Conservation (phyloP, 1,139 yeast genomes). For the Nematodospora anomalae region DNA sequence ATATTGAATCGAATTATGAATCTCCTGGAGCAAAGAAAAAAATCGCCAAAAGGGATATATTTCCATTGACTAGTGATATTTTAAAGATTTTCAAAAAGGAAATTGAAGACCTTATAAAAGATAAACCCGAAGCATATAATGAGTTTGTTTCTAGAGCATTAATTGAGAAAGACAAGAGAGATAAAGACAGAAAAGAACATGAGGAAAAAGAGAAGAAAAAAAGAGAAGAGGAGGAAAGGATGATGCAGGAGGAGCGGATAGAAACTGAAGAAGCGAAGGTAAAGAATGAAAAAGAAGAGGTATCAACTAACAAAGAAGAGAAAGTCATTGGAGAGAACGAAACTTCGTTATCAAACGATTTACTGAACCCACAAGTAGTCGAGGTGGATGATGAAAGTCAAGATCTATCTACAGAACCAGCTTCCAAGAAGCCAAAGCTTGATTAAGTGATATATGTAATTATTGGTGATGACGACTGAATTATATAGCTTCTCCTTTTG, state of each 20-base stretch:
- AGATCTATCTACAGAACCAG: neutral
- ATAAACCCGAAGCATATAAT: slow-evolving; percentile 33
- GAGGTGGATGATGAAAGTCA: neutral
- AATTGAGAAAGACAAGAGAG: slow-evolving; percentile 1
- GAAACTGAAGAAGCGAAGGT: neutral
- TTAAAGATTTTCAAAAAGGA: slow-evolving; percentile 29
- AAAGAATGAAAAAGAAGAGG: neutral
- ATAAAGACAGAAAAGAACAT: slow-evolving; percentile 2
- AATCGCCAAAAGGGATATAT: slow-evolving; percentile 46
- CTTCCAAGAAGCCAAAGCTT: slow-evolving; percentile 1
- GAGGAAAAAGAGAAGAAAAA: slow-evolving; percentile 1
- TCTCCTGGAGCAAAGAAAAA: slow-evolving; percentile 40
- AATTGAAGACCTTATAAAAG: slow-evolving; percentile 32
- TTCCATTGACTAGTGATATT: slow-evolving; percentile 42
- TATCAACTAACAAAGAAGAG: neutral
- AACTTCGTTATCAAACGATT: neutral
- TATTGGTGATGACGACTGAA: neutral
- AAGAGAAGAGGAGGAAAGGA: neutral
- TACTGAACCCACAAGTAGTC: neutral
- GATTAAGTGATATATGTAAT: neutral
- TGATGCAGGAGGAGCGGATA: neutral
- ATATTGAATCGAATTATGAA: slow-evolving; percentile 15
- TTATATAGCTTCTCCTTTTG: slow-evolving; percentile 16
- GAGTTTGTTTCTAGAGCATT: slow-evolving; percentile 22
- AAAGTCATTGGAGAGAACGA: neutral